A percentile compares a stretch with the other conserved stretches of the same genome.
phyloP scores from a whole-genome alignment of 768 basidiomycete genomes.

The Leccinum uliginosum region DNA sequence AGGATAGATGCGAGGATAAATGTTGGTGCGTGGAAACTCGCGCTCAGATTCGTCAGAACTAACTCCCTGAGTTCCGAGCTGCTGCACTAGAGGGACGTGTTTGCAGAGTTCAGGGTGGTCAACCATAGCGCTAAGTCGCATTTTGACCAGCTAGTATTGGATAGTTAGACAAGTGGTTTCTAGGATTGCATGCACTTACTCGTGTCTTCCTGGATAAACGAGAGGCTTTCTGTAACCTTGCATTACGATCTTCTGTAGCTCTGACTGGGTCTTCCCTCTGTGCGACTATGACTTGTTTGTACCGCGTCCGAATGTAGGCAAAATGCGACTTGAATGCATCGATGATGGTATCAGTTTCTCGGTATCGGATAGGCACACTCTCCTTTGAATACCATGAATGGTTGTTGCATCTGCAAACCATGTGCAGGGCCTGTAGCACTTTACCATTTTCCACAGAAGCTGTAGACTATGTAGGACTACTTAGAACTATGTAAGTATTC shows the following conservation, averaged over 20 bases:
- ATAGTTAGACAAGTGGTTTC: not conserved
- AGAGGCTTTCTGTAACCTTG: not conserved
- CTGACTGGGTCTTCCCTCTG: not conserved
- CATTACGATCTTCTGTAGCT: not conserved
- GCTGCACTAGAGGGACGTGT: not conserved
- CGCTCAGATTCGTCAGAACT: not conserved
- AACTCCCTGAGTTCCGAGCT: not conserved
- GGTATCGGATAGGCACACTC: not conserved
- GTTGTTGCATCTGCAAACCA: not conserved
- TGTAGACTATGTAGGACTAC: too few relatives aligned
- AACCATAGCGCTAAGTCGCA: not conserved
- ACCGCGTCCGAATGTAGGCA: not conserved
- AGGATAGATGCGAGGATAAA: not conserved
- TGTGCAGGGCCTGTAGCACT: too few relatives aligned
- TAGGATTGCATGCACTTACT: not conserved
- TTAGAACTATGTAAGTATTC: too few relatives aligned
- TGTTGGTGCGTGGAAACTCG: not conserved
- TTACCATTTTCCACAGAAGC: too few relatives aligned
- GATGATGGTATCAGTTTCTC: not conserved
- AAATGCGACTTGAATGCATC: not conserved
- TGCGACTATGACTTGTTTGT: not conserved
- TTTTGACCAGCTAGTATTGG: not conserved
- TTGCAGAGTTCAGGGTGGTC: not conserved
- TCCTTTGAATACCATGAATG: not conserved
- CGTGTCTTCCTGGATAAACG: not conserved